phyloP scores from a whole-genome alignment of 805 yeast genomes.

The Pichia deserticola region DNA sequence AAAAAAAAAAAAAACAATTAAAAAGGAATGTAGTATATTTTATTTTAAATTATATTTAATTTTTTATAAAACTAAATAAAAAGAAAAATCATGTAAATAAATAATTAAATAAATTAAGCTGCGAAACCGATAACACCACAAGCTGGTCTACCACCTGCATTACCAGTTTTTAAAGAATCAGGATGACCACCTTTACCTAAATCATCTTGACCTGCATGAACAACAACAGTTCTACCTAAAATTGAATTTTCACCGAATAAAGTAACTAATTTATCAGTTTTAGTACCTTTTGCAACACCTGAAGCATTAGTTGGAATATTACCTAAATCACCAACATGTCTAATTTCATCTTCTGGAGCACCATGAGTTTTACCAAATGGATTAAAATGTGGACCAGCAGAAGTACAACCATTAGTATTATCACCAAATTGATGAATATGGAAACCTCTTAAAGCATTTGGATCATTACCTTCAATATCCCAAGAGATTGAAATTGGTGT shows the following conservation, averaged over 20 bases:
- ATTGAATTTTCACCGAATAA: constrained; percentile 82
- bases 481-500: constrained; percentile 82
- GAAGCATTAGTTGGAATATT: constrained; percentile 79
- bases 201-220: constrained; percentile 89
- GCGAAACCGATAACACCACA: constrained; percentile 94
- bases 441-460: constrained; percentile 92
- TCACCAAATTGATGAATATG: constrained; percentile 98
- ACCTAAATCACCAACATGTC: constrained; percentile 97
- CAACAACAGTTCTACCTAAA: constrained; percentile 91
- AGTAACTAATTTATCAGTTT: constrained; percentile 69
- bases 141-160: constrained; percentile 97
- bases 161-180: constrained; percentile 91
- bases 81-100: not conserved
- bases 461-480: constrained; percentile 83
- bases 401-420: constrained; percentile 97
- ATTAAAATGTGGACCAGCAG: constrained; percentile 97
- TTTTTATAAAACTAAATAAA: not conserved
- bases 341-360: constrained; percentile 72
- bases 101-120: constrained; percentile 25
- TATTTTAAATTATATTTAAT: not conserved
- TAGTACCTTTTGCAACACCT: constrained; percentile 89
- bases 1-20: too few species aligned
- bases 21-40: not conserved
- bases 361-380: constrained; percentile 88
- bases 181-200: constrained; percentile 90